These are phyloP conservation scores for Trypanosoma avium DNA, from an alignment of 208 protist genomes.

Conservation along the genomic window DNA sequence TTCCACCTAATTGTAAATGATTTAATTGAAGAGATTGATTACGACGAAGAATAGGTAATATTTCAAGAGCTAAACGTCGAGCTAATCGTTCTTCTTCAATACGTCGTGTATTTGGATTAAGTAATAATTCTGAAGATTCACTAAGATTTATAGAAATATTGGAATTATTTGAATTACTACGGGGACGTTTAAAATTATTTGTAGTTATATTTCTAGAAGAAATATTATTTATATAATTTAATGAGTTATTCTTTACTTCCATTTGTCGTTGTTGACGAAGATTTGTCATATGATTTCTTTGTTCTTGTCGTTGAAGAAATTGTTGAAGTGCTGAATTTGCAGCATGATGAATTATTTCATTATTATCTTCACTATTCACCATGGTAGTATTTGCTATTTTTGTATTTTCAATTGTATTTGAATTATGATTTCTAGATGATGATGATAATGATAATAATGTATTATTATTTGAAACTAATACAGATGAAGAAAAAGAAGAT, in stretches of 20 bases:
- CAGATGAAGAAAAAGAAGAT: neutral
- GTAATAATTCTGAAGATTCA: neutral
- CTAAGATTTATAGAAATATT: neutral
- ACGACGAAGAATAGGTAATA: slow-evolving; percentile 62
- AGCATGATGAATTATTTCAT: slow-evolving; percentile 1
- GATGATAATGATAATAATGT: too few species aligned
- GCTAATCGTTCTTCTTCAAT: slow-evolving; percentile 59
- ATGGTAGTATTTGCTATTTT: too few species aligned
- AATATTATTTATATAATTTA: too few species aligned
- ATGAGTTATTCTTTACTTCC: too few species aligned
- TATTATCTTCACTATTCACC: neutral
- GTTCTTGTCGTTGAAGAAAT: slow-evolving; percentile 16
- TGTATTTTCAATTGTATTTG: too few species aligned
- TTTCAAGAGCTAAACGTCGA: slow-evolving; percentile 41
- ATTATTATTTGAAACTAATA: neutral
- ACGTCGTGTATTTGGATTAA: slow-evolving; percentile 28
- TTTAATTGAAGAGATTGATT: slow-evolving; percentile 43
- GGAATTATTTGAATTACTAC: neutral
- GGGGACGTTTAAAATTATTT: neutral
- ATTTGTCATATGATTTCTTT: neutral
- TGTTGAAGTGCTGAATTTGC: slow-evolving; percentile 19
- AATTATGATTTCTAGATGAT: too few species aligned
- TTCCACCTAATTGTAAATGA: slow-evolving; percentile 32
- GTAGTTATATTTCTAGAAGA: neutral
- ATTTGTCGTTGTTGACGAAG: neutral